phyloP scores from a whole-genome alignment of 2,329 filamentous ascomycete species.

The Malbranchea zuffiana region DNA sequence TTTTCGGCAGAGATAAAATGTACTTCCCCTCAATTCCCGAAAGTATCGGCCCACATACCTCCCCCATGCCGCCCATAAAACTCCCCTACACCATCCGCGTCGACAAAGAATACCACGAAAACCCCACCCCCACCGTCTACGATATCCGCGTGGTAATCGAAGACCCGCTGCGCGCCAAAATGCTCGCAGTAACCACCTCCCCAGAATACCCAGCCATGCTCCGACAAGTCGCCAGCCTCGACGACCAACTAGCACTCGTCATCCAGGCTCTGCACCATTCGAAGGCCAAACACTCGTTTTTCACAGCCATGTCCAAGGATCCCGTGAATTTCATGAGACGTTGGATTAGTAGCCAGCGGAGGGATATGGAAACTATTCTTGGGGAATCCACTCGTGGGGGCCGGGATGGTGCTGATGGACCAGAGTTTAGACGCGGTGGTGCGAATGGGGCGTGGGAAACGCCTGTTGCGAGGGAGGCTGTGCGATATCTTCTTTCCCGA shows the following conservation, averaged over 20 bases:
- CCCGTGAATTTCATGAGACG: conserved; percentile 73
- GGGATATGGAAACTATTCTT: conserved; percentile 77
- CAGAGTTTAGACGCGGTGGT: conserved; percentile 41
- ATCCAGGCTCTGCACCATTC: conserved; percentile 73
- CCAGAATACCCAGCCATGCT: conserved; percentile 60
- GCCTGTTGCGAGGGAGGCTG: conserved; percentile 50
- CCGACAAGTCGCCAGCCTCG: conserved; percentile 62
- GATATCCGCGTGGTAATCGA: conserved; percentile 78
- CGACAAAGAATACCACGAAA: conserved; percentile 68
- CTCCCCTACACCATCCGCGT: conserved; percentile 89
- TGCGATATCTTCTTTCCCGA: conserved; percentile 49
- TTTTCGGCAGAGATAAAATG: conserved; percentile 64
- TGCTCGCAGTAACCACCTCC: conserved; percentile 56
- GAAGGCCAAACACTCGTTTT: conserved; percentile 85
- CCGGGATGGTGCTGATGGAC: conserved; percentile 44
- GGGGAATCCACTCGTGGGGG: conserved; percentile 60
- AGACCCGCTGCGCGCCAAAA: conserved; percentile 62
- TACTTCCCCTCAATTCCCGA: conserved; percentile 79
- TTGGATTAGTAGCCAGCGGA: conserved; percentile 85
- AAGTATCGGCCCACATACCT: conserved; percentile 66
- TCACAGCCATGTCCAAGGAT: conserved; percentile 65
- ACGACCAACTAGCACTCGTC: conserved; percentile 75
- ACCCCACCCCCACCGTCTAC: conserved; percentile 71
- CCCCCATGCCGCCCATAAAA: conserved; percentile 66
- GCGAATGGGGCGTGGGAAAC: conserved; percentile 53